Evolutionary conservation across 2,329 filamentous ascomycete genomes (phyloP).

Genomic region (Alternaria angustiovoidea): DNA sequence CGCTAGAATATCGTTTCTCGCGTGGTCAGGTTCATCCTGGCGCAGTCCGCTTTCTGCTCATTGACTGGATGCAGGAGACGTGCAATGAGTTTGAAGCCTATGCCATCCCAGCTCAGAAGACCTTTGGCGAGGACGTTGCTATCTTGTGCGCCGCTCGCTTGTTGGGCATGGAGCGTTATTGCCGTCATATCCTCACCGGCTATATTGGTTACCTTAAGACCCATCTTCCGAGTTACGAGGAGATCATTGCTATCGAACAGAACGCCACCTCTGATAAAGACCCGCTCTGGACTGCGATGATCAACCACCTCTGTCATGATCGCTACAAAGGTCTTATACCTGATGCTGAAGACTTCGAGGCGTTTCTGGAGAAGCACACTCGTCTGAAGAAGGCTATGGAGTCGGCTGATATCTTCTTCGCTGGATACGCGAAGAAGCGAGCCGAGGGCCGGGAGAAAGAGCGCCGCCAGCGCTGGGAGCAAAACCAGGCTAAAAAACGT

Average conservation of each 20-base stretch:
- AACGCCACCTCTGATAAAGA: slow-evolving; percentile 16
- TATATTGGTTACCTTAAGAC: slow-evolving; percentile 19
- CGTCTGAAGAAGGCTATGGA: slow-evolving; percentile 10
- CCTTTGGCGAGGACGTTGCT: slow-evolving; percentile 15
- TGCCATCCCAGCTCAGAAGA: slow-evolving; percentile 6
- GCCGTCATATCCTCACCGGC: slow-evolving; percentile 4
- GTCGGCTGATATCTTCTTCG: slow-evolving; percentile 13
- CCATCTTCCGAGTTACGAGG: slow-evolving; percentile 20
- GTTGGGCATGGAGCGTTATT: slow-evolving; percentile 26
- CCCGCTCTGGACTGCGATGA: slow-evolving; percentile 24
- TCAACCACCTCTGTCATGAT: slow-evolving; percentile 21
- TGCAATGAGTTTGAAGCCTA: slow-evolving; percentile 15
- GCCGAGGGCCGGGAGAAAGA: background rate
- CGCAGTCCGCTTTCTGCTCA: slow-evolving; percentile 15
- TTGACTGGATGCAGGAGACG: slow-evolving; percentile 15
- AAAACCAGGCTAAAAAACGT: slow-evolving; percentile 7
- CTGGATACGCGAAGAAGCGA: background rate
- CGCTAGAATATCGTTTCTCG: slow-evolving; percentile 10
- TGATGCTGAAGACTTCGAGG: slow-evolving; percentile 15
- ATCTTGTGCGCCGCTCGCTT: slow-evolving; percentile 19
- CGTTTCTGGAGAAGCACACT: slow-evolving; percentile 11
- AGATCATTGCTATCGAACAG: slow-evolving; percentile 21
- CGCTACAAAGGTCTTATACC: slow-evolving; percentile 12
- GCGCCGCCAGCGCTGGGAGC: slow-evolving; percentile 7
- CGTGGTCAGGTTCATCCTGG: background rate